A percentile compares a stretch with the other conserved stretches of the same genome.
phyloP scores from a whole-genome alignment of 192 early-diverging fungal genomes.

The Umbelopsis vinacea region DNA sequence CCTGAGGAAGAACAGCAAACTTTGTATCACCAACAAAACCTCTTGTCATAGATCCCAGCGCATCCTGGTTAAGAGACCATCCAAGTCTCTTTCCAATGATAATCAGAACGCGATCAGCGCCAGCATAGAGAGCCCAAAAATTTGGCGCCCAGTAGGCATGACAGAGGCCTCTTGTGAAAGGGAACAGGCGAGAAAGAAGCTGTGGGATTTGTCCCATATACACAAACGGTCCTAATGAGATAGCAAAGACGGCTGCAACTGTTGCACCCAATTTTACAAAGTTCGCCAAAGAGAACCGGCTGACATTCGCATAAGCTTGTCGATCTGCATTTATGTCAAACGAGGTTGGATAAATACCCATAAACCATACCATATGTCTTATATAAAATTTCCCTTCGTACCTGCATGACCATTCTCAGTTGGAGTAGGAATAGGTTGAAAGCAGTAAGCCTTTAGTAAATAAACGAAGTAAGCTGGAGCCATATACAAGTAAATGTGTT shows the following conservation, averaged over 20 bases:
- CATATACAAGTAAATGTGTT: conserved; percentile 94
- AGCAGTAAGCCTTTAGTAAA: conserved; percentile 80
- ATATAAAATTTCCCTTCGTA: background rate
- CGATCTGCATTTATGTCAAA: background rate
- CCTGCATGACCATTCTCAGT: conserved; percentile 12
- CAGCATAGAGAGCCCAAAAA: conserved; percentile 93
- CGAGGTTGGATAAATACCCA: background rate
- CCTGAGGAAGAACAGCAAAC: conserved; percentile 80
- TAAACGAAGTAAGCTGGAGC: conserved; percentile 95
- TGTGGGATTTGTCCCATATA: conserved; percentile 74
- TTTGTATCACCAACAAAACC: conserved; percentile 88
- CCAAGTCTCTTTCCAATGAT: conserved; percentile 42
- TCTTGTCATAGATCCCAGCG: conserved; percentile 73
- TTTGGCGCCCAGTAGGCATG: conserved; percentile 99
- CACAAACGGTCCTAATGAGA: conserved; percentile 85
- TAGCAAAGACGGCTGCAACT: conserved; percentile 71
- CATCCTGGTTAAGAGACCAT: conserved; percentile 47
- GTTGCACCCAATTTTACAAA: conserved; percentile 68
- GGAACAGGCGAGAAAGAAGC: conserved; percentile 84
- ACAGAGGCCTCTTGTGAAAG: conserved; percentile 95
- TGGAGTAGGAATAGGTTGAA: conserved; percentile 33
- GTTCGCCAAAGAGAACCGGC: conserved; percentile 35
- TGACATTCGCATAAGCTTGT: background rate
- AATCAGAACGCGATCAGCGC: conserved; percentile 75
- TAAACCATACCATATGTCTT: background rate